phyloP scores from a whole-genome alignment of 495 filamentous ascomycete genomes.

The Penicillium odoratum region DNA sequence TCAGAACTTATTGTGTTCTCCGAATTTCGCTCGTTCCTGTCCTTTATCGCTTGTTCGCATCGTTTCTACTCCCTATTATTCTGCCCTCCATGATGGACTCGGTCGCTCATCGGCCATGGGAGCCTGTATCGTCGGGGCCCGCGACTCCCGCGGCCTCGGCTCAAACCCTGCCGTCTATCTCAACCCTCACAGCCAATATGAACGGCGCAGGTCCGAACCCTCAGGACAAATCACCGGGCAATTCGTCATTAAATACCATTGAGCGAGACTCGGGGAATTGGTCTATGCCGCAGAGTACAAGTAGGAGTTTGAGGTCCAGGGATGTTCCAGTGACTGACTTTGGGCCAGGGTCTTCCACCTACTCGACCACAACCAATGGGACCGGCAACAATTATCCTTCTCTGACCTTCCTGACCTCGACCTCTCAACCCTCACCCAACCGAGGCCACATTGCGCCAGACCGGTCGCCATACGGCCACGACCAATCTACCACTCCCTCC shows the following conservation, averaged over 20 bases:
- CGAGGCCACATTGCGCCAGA: constrained; percentile 45
- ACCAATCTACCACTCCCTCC: constrained; percentile 46
- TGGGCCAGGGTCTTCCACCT: constrained; percentile 53
- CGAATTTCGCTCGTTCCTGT: not conserved
- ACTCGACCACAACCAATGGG: constrained; percentile 51
- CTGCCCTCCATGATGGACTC: constrained; percentile 37
- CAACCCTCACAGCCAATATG: constrained; percentile 48
- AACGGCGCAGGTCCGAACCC: constrained; percentile 23
- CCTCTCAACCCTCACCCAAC: constrained; percentile 53
- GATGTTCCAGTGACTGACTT: constrained; percentile 11
- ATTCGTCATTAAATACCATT: constrained; percentile 49
- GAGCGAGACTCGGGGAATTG: constrained; percentile 53
- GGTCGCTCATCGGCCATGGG: constrained; percentile 45
- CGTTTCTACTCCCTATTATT: not conserved
- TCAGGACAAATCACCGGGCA: constrained; percentile 45
- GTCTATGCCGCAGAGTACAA: constrained; percentile 53
- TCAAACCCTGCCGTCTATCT: constrained; percentile 52
- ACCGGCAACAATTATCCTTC: constrained; percentile 50
- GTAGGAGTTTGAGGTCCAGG: constrained; percentile 27
- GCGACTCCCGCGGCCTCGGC: constrained; percentile 37
- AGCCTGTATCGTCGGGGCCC: constrained; percentile 38
- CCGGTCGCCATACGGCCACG: constrained; percentile 44
- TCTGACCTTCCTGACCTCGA: constrained; percentile 47
- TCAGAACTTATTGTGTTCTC: too few species aligned
- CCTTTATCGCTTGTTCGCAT: not conserved